Percentiles rank a stretch among this genome's conserved stretches.
Conservation (phyloP, 148 eudicot genomes). For the Mesembryanthemum crystallinum region DNA sequence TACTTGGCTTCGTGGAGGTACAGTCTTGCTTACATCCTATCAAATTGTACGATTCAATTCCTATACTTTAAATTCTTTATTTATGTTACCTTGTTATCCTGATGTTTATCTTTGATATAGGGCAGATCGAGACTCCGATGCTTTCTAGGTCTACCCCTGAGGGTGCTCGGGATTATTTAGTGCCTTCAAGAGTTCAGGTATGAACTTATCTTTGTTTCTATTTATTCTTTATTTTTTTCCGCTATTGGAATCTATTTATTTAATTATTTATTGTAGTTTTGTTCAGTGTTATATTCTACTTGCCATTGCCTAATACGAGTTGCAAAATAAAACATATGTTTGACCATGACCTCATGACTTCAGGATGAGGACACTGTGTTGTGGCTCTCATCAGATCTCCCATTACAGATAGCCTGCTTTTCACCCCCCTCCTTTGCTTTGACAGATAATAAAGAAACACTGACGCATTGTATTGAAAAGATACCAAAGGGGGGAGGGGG, state of each 20-base stretch:
- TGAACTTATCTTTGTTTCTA: slow-evolving; percentile 4
- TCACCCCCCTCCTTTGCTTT: neutral
- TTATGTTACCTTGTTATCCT: slow-evolving; percentile 22
- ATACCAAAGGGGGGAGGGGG: neutral
- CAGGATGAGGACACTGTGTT: neutral
- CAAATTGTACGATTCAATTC: neutral
- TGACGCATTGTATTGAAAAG: neutral
- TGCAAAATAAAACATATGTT: neutral
- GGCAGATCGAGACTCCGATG: slow-evolving; percentile 99
- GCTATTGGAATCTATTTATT: neutral
- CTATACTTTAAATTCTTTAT: neutral
- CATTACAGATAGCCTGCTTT: neutral
- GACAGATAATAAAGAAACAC: too few relatives aligned
- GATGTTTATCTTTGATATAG: slow-evolving; percentile 55
- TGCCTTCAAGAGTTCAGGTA: slow-evolving; percentile 99
- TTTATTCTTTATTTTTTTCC: neutral
- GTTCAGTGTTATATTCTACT: neutral
- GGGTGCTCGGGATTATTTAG: slow-evolving; percentile 98
- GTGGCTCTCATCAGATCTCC: neutral
- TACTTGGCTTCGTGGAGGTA: slow-evolving; percentile 90
- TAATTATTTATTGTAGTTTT: neutral
- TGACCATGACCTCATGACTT: neutral
- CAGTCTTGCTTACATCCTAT: slow-evolving; percentile 8
- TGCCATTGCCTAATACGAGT: neutral
- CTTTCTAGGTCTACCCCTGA: slow-evolving; percentile 97